phyloP scores from a whole-genome alignment of 495 filamentous ascomycete genomes.

The Eremomyces bilateralis region DNA sequence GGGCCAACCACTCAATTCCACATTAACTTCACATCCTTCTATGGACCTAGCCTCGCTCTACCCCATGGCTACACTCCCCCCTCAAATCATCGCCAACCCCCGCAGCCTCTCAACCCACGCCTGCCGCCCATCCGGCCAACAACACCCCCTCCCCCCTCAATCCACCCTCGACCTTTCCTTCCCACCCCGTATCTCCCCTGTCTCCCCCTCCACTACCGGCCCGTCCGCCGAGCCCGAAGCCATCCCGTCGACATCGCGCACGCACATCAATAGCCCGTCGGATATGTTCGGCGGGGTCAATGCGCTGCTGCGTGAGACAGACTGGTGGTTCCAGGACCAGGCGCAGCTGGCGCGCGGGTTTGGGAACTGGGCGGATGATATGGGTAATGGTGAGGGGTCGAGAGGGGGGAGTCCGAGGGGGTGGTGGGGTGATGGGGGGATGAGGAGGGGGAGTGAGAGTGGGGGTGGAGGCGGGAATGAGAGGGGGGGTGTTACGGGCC shows the following conservation, averaged over 20 bases:
- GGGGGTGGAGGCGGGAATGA: too few relatives aligned
- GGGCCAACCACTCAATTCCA: not conserved
- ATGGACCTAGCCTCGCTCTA: not conserved
- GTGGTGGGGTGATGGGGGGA: too few relatives aligned
- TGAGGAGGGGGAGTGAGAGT: too few relatives aligned
- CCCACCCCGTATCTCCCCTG: not conserved
- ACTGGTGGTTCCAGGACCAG: constrained; percentile 19
- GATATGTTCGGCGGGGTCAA: constrained; percentile 22
- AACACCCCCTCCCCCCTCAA: not conserved
- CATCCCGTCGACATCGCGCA: constrained; percentile 1
- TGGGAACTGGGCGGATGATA: constrained; percentile 18
- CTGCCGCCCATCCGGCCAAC: not conserved
- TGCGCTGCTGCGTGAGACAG: constrained; percentile 17
- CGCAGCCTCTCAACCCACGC: too few relatives aligned
- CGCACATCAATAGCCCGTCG: constrained; percentile 7
- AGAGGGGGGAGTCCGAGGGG: too few relatives aligned
- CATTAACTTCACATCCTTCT: too few relatives aligned
- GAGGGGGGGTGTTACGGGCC: too few relatives aligned
- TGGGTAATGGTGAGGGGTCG: too few relatives aligned
- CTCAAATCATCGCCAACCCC: not conserved
- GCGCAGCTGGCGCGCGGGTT: constrained; percentile 17
- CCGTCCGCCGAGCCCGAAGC: not conserved
- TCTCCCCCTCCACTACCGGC: not conserved
- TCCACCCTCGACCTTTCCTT: not conserved
- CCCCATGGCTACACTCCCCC: not conserved